Base-by-base conservation (phyloP, 177 flowering plant species). In the Vitis hybrid region DNA sequence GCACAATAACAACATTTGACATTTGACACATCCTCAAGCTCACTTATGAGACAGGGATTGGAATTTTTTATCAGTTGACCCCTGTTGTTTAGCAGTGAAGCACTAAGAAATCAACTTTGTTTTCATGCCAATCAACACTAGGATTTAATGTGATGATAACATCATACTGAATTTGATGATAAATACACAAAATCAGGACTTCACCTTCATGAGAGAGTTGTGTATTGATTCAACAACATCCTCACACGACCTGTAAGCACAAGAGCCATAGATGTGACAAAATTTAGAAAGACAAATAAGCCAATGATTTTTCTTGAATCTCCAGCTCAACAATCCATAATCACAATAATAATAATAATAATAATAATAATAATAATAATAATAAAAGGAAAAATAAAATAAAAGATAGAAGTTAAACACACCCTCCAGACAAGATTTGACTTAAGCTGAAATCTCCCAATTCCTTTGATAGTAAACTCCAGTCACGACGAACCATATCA, bases 401-500 rank as follows among this genome's bases (percentile, higher is more conserved):
- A 27, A 27, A 27, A 27, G 18, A 2, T 10, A 55, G 52, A 56
- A 51, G 0, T 7, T 11, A 3, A 67, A 51, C 80, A 70, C 84
- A 95, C 99, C 97, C 90, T 75, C 92, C 99, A 19, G 98, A 96
- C 72, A 96, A 81, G 70, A 96, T 96, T 78, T 93, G 94, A 70
- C 79, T 72, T 7, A 96, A 83, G 77, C 99, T 93, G 75, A 89
- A 92, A 80, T 96, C 94, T 56, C 99, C 99, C 65, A 88, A 27
- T 73, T 96, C 98, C 81, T 96, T 96, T 67, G 99, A 85, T 57
- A 96, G 71, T 76, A 96, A 78, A 77, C 99, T 93, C 99, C 98
- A 96, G 80, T 96, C 99, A 70, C 99, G 90, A 1, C 99, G 91
- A 72, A 93, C 98, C 88, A 93, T 93, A 75, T 96, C 99, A 82